phyloP scores from a whole-genome alignment of 805 yeast genomes.

The Wickerhamomyces hampshirensis region DNA sequence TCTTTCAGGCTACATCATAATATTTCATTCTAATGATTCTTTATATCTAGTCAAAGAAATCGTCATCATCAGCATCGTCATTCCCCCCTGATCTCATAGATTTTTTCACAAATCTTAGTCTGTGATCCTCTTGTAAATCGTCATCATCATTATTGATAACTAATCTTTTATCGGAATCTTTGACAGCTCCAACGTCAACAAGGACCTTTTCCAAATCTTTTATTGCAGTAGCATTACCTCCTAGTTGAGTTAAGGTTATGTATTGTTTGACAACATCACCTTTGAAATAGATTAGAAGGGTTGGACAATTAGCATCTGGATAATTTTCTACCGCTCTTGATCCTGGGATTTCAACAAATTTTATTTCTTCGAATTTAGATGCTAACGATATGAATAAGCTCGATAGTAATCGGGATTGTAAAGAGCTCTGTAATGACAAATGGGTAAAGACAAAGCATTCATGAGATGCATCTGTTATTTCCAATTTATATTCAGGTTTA shows the following conservation, averaged over 20 bases:
- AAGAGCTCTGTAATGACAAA: slow-evolving; percentile 58
- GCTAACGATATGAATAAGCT: slow-evolving; percentile 58
- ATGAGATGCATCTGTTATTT: slow-evolving; percentile 77
- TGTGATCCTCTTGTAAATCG: slow-evolving; percentile 51
- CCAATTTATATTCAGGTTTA: slow-evolving; percentile 83
- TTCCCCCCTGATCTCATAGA: slow-evolving; percentile 41
- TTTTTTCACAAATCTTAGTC: slow-evolving; percentile 52
- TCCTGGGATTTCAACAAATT: slow-evolving; percentile 90
- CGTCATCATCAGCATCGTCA: slow-evolving; percentile 37
- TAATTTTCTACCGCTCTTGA: slow-evolving; percentile 88
- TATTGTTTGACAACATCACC: slow-evolving; percentile 76
- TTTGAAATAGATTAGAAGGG: slow-evolving; percentile 75
- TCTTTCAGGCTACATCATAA: no score
- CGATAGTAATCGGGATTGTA: slow-evolving; percentile 70
- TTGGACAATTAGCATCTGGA: slow-evolving; percentile 89
- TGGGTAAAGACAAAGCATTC: slow-evolving; percentile 70
- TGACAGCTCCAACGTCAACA: slow-evolving; percentile 62
- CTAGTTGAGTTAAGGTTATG: slow-evolving; percentile 74
- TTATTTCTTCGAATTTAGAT: slow-evolving; percentile 67
- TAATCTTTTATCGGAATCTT: slow-evolving; percentile 63
- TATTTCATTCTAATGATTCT: no score
- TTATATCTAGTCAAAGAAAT: slow-evolving; percentile 45
- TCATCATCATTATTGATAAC: slow-evolving; percentile 55
- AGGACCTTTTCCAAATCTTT: slow-evolving; percentile 71
- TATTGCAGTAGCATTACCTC: slow-evolving; percentile 72